A percentile compares a stretch with the other conserved stretches of the same genome.
Conservation (phyloP, 83 land plant species). For the Isoetes engelmannii region DNA sequence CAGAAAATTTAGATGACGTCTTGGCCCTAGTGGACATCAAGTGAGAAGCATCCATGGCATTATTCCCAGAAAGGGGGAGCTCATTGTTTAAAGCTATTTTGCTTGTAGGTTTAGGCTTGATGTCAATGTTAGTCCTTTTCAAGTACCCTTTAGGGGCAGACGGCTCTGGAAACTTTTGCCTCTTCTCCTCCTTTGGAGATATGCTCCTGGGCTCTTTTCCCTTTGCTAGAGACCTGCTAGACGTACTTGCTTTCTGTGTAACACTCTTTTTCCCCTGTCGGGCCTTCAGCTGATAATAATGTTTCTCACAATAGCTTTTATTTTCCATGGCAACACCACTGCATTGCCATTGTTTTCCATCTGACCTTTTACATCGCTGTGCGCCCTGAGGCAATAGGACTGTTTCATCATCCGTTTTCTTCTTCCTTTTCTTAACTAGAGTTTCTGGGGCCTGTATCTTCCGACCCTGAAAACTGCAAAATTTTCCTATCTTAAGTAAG, state of each 20-base stretch:
- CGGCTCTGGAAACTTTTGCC: background rate
- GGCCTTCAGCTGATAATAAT: background rate
- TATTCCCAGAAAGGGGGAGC: no score
- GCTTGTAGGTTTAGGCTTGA: no score
- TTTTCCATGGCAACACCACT: background rate
- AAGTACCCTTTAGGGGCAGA: background rate
- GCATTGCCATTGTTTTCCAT: constrained; percentile 26
- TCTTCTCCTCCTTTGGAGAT: background rate
- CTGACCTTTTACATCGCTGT: constrained; percentile 15
- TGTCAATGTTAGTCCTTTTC: constrained; percentile 7
- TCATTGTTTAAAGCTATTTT: no score
- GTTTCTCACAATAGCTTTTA: constrained; percentile 17
- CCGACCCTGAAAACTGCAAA: no score
- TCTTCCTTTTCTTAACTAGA: no score
- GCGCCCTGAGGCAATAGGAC: background rate
- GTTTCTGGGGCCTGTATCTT: no score
- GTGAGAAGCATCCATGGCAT: no score
- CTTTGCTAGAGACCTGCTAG: constrained; percentile 1
- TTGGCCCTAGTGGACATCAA: background rate
- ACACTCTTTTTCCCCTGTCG: background rate
- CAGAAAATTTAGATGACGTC: background rate
- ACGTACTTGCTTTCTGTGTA: background rate
- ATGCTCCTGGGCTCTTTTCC: background rate
- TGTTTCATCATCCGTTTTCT: no score
- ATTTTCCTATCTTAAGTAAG: no score